phyloP scores from a whole-genome alignment of 331 rosid genomes.

The Malus hybrid region DNA sequence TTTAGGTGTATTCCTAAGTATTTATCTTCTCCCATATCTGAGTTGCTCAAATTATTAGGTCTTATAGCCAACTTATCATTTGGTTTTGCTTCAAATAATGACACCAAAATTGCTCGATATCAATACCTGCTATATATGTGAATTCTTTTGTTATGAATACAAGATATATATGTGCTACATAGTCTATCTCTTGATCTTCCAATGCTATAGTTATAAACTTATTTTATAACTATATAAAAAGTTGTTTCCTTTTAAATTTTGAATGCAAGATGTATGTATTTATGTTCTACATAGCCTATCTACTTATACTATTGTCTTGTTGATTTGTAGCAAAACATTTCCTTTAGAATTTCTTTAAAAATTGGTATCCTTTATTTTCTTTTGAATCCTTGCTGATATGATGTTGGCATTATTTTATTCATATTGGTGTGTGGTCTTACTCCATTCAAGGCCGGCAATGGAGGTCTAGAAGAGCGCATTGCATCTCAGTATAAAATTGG shows the following conservation, averaged over 20 bases:
- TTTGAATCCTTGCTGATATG: too few relatives aligned
- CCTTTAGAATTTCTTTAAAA: too few relatives aligned
- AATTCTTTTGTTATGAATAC: neutral
- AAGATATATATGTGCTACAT: neutral
- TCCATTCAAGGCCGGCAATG: neutral
- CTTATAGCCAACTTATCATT: too few relatives aligned
- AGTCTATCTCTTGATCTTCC: neutral
- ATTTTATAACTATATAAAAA: too few relatives aligned
- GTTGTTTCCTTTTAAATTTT: neutral
- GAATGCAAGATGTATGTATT: neutral
- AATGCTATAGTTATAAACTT: neutral
- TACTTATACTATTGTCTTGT: neutral
- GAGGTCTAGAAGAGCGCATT: neutral
- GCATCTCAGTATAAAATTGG: neutral
- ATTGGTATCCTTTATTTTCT: too few relatives aligned
- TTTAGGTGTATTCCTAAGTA: neutral
- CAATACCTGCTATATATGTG: neutral
- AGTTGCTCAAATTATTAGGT: neutral
- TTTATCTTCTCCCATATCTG: neutral
- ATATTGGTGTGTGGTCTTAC: neutral
- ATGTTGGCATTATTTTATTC: neutral
- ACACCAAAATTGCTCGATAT: neutral
- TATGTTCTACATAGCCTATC: neutral
- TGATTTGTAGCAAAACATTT: too few relatives aligned
- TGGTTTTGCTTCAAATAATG: too few relatives aligned